Evolutionary conservation across 2,329 filamentous ascomycete species (phyloP).

Genomic region (Diaporthe sp.): DNA sequence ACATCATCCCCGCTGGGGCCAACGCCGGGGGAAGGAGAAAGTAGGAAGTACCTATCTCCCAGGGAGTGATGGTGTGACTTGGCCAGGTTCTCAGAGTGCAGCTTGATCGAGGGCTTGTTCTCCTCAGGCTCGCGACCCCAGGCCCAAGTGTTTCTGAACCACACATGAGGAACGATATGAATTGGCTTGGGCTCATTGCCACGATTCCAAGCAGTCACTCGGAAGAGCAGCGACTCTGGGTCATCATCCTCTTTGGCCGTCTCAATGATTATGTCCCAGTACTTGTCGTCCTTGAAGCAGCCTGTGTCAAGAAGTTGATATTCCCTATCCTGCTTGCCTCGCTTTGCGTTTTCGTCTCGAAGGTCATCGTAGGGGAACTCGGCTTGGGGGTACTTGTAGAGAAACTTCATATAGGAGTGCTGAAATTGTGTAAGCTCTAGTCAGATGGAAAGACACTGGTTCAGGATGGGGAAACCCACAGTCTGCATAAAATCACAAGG

Average conservation of each 20-base stretch:
- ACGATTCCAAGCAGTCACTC: slow-evolving; percentile 96
- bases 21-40: slow-evolving; percentile 91
- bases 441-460: background rate
- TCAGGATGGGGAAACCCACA: slow-evolving; percentile 52
- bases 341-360: slow-evolving; percentile 84
- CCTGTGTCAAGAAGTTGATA: slow-evolving; percentile 95
- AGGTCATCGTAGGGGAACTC: slow-evolving; percentile 94
- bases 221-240: slow-evolving; percentile 91
- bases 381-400: slow-evolving; percentile 96
- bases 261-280: slow-evolving; percentile 98
- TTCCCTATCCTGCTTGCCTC: slow-evolving; percentile 83
- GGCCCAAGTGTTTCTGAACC: slow-evolving; percentile 98
- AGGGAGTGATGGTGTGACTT: slow-evolving; percentile 85
- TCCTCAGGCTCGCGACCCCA: slow-evolving; percentile 86
- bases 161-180: slow-evolving; percentile 94
- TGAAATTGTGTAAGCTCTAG: slow-evolving; percentile 53
- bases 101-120: slow-evolving; percentile 84
- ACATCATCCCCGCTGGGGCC: slow-evolving; percentile 86
- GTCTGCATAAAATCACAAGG: slow-evolving; percentile 53
- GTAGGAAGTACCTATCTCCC: slow-evolving; percentile 85
- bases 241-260: slow-evolving; percentile 95
- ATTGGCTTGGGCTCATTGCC: slow-evolving; percentile 91
- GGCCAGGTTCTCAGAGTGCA: slow-evolving; percentile 75
- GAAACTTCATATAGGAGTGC: slow-evolving; percentile 99
- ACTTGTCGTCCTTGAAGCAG: slow-evolving; percentile 87